Percentiles rank a stretch among this genome's conserved stretches.
Evolutionary conservation across 805 yeast species (phyloP).

Genomic region (Ascoidea tarda): DNA sequence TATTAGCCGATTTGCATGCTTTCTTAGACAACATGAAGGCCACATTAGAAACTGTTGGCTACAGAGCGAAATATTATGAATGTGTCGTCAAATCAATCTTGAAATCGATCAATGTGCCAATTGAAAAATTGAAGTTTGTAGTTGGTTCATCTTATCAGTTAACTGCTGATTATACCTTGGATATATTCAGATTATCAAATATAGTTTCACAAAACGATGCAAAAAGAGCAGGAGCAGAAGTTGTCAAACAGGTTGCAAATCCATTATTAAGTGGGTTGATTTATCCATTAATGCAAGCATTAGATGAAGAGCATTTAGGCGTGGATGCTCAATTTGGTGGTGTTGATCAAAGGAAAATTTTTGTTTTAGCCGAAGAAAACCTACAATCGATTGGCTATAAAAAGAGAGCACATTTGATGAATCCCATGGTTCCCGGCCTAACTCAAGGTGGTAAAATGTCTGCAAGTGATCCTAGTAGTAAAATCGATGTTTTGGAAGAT

Average conservation of each 20-base stretch:
- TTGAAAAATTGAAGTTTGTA: conserved; percentile 73
- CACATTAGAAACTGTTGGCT: conserved; percentile 76
- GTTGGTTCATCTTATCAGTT: conserved; percentile 87
- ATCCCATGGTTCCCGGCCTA: conserved; percentile 97
- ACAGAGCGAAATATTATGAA: conserved; percentile 88
- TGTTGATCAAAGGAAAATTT: conserved; percentile 96
- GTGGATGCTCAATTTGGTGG: conserved; percentile 97
- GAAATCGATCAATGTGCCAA: conserved; percentile 78
- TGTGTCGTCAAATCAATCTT: conserved; percentile 72
- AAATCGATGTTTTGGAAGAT: conserved; percentile 83
- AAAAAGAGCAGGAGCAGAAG: conserved; percentile 98
- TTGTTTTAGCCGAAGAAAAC: conserved; percentile 92
- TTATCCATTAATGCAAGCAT: conserved; percentile 97
- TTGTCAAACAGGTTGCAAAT: conserved; percentile 91
- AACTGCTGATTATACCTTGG: conserved; percentile 68
- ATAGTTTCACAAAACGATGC: conserved; percentile 89
- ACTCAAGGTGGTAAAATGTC: conserved; percentile 98
- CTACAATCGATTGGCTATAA: conserved; percentile 79
- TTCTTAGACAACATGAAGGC: conserved; percentile 98
- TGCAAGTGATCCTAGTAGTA: conserved; percentile 96
- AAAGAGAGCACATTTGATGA: conserved; percentile 97
- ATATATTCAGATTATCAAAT: conserved; percentile 75
- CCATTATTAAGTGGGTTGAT: conserved; percentile 89
- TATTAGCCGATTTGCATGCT: conserved; percentile 93
- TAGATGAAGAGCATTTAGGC: conserved; percentile 82